Evolutionary conservation across 2,329 filamentous ascomycete genomes (phyloP), one percentile per base, ranked within the genome.

Genomic region (Aspergillus novofumigatus): DNA sequence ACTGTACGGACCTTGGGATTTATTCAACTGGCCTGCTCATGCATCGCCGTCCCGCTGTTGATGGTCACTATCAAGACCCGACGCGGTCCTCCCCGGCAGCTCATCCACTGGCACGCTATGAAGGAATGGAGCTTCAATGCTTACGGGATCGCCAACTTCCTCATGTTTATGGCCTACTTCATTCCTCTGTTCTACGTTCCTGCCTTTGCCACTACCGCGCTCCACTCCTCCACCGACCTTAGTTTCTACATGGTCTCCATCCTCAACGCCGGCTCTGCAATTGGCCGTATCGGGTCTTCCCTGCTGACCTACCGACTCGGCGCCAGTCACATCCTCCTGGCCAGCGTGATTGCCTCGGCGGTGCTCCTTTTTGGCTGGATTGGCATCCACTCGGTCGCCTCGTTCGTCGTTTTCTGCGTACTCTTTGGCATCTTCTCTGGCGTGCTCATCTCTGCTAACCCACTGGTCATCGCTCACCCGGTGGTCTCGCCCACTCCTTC

Each of bases 111-210:
- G 51, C 23, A 47, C 7, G 57, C 57, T 1, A 1, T 59, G 20
- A 52, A 50, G 20, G 54, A 57, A 21, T 54, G 6, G 35, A 20
- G 14, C 1, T 60, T 60, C 23, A 44, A 48, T 2, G 52, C 50
- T 2, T 60, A 38, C 32, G 44, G 26, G 3, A 3, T 49, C 0
- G 58, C 52, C 17, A 51, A 45, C 23, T 60, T 60, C 17, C n/a
- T 60, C 25, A 51, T 58, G 10, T 60, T 55, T 8, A 51, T 60
- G 20, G 52, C 52, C 5, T 58, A 58, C 29, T 60, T 52, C 14
- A 21, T 60, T 10, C 58, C 58, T 1, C 25, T 60, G 0, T 60
- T 60, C 41, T 51, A 51, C 7, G 28, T 57, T 1, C 58, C 58
- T 3, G 9, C 41, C 21, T 60, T 58, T 20, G 55, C 55, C 11